Evolutionary conservation across 2,329 filamentous ascomycete genomes (phyloP).

Genomic region (Aaosphaeria arxii): DNA sequence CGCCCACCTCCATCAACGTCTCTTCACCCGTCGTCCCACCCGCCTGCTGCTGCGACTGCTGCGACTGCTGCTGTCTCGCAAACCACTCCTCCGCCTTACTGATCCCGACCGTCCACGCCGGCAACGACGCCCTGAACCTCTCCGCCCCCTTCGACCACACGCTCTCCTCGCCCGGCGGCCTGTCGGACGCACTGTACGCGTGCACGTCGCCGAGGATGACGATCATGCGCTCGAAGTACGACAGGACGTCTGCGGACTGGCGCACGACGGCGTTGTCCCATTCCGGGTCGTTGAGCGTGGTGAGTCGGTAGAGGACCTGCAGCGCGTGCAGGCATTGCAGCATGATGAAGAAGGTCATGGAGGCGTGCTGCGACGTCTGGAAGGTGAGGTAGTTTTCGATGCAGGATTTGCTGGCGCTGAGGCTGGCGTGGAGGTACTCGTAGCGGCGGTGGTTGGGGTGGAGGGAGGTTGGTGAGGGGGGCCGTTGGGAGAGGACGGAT

Average conservation of each 20-base stretch:
- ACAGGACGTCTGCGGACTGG: constrained; percentile 6
- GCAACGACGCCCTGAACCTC: neutral
- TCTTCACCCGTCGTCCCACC: too few species aligned
- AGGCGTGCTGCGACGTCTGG: neutral
- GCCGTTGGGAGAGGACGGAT: neutral
- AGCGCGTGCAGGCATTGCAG: constrained; percentile 7
- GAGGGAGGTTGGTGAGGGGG: too few species aligned
- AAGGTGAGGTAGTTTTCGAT: constrained; percentile 5
- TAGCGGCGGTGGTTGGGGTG: constrained; percentile 4
- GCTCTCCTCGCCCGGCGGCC: neutral
- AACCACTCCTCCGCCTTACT: neutral
- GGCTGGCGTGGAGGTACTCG: constrained; percentile 8
- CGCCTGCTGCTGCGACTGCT: too few species aligned
- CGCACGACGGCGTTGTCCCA: constrained; percentile 12
- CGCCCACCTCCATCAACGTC: too few species aligned
- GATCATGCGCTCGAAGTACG: constrained; percentile 5
- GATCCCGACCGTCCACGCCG: constrained; percentile 6
- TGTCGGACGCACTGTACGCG: neutral
- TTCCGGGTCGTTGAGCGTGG: constrained; percentile 4
- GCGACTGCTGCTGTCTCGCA: too few species aligned
- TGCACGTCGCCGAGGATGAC: constrained; percentile 1
- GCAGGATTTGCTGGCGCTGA: constrained; percentile 5
- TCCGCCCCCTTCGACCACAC: constrained; percentile 3
- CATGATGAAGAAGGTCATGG: constrained; percentile 2
- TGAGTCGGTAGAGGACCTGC: constrained; percentile 6